Evolutionary conservation across 1,284 basidiomycete genomes (phyloP), one percentile per base, ranked within the genome.

Genomic region (Trichosporon ovoides): DNA sequence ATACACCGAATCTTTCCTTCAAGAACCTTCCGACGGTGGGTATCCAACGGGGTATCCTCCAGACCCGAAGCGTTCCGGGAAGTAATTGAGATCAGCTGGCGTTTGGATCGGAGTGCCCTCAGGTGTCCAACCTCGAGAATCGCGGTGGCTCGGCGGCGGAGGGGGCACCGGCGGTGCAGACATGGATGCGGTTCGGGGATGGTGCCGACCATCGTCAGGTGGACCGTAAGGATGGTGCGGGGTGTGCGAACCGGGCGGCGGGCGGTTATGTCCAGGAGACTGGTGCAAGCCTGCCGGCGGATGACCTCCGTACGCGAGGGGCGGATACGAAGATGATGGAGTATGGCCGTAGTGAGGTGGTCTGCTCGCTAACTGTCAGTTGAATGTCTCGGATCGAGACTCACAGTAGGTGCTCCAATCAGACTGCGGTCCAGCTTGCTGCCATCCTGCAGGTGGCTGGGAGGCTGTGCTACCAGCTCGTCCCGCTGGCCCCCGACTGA

Each of bases 61-160:
- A 5, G 43, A 31, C 28, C 43, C 43, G 22, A 24, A 16, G 5
- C 50, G 50, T 37, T 52, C 50, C 24, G 35, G 35, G 22, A 22
- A 16, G n/a, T 52, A 52, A 10, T 37, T 24, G 22, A 28, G 14
- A 16, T 46, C 43, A n/a, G 18, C 43, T 28, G 43, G 43, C 13
- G 43, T 40, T 20, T 22, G 35, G 3, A 43, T 16, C 7, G 28
- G 22, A 0, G 55, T 20, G 7, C 38, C 28, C 31, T 61, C 56
- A 14, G 56, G 56, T 14, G 43, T 52, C 60, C 60, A 62, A 5
- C 33, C 49, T 28, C 50, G 56, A 2, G 46, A 34, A 3, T 54
- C 58, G 14, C 28, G 43, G 22, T 46, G 43, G 7, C 14, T 14
- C 10, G 43, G 43, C 14, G 43, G 43, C 3, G 43, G 22, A n/a